Conservation (phyloP, 1,284 basidiomycete genomes). For the Prillingera fragicola region DNA sequence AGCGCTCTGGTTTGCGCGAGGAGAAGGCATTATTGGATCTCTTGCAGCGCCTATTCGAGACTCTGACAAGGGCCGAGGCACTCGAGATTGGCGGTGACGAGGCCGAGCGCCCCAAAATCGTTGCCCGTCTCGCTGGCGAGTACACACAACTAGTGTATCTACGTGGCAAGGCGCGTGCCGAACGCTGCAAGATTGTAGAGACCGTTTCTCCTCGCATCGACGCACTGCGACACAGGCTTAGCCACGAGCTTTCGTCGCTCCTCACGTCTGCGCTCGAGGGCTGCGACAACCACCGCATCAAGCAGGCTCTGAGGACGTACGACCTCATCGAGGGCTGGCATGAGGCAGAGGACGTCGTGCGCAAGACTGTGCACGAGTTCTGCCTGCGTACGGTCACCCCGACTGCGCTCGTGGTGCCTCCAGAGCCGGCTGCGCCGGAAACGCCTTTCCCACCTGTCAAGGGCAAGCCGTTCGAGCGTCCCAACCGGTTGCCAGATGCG, state of each 20-base stretch:
- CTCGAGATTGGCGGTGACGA: slow-evolving; percentile 54
- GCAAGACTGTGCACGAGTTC: slow-evolving; percentile 63
- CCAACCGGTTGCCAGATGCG: not conserved
- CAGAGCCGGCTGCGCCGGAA: slow-evolving; percentile 23
- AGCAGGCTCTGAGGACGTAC: slow-evolving; percentile 76
- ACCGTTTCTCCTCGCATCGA: slow-evolving; percentile 69
- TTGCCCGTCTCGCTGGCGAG: slow-evolving; percentile 78
- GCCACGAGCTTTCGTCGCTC: slow-evolving; percentile 73
- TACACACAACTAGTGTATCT: slow-evolving; percentile 92
- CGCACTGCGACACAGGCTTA: slow-evolving; percentile 73
- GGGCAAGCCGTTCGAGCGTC: slow-evolving; percentile 16
- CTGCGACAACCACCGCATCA: slow-evolving; percentile 54
- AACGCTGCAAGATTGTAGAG: slow-evolving; percentile 70
- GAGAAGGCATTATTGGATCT: slow-evolving; percentile 81
- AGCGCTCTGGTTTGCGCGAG: slow-evolving; percentile 67
- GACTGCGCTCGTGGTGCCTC: slow-evolving; percentile 18
- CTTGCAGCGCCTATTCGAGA: slow-evolving; percentile 81
- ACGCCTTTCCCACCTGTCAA: slow-evolving; percentile 22
- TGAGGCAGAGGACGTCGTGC: slow-evolving; percentile 77
- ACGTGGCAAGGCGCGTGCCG: slow-evolving; percentile 67
- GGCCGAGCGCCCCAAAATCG: slow-evolving; percentile 58
- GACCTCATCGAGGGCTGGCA: slow-evolving; percentile 72
- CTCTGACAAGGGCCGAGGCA: slow-evolving; percentile 72
- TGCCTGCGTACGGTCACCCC: slow-evolving; percentile 47
- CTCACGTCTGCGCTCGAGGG: slow-evolving; percentile 55